Conservation (phyloP, 2,329 filamentous ascomycete species). For the Penicillium sp. region DNA sequence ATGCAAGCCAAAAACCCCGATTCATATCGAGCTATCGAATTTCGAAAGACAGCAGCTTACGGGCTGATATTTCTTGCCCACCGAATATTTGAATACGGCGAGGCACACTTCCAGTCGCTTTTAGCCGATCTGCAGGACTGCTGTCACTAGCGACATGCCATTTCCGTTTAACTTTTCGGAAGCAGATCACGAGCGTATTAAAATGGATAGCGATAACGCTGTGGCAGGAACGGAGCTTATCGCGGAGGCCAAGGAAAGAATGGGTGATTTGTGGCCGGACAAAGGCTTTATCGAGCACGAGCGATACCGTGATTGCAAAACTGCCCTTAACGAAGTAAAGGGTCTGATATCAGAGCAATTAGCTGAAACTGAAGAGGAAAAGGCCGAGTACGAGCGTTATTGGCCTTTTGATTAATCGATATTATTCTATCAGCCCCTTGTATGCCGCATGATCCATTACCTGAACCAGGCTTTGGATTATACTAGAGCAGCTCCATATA, state of each 20-base stretch:
- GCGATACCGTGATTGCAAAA: conserved; percentile 29
- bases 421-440: too few relatives aligned
- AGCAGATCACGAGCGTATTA: conserved; percentile 24
- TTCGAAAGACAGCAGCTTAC: conserved; percentile 24
- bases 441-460: too few relatives aligned
- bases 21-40: conserved; percentile 23
- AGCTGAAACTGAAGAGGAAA: conserved; percentile 27
- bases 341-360: conserved; percentile 26
- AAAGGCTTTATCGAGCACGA: conserved; percentile 30
- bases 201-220: conserved; percentile 24
- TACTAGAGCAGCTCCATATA: too few relatives aligned
- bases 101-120: conserved; percentile 31
- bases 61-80: conserved; percentile 31
- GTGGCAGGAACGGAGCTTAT: conserved; percentile 28
- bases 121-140: conserved; percentile 30
- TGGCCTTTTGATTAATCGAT: conserved; percentile 37
- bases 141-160: conserved; percentile 13
- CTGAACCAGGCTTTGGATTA: too few relatives aligned
- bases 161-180: conserved; percentile 30
- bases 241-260: conserved; percentile 22
- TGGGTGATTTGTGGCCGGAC: conserved; percentile 30
- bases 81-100: conserved; percentile 32
- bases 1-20: conserved; percentile 28
- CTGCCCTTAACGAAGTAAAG: conserved; percentile 26
- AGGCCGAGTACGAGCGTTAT: conserved; percentile 23